Evolutionary conservation across 1,139 yeast species (phyloP), one percentile per base, ranked within the genome.

Genomic region (Oligophagozyma castellii): DNA sequence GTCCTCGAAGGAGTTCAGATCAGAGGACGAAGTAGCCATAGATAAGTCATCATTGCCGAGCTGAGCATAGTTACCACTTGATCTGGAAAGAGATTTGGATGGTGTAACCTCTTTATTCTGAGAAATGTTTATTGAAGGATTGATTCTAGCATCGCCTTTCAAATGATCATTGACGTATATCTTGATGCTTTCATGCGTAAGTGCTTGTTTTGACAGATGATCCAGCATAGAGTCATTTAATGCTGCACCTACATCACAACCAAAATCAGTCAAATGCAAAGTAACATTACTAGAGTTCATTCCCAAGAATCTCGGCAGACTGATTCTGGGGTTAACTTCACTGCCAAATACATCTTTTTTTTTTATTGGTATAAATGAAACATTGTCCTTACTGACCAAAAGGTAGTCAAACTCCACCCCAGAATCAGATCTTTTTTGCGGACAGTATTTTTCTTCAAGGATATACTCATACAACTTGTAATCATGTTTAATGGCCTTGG

Each of bases 261-360:
- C 70, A 47, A 74, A 72, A 27, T 83, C 93, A 0, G 93, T 79
- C 37, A 83, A 53, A 43, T 76, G 84, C 27, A 75, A 59, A 0
- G 72, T 54, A 19, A 70, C 53, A 1, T 67, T 68, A 4, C 44
- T 51, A 8, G 61, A 57, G 5, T 58, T 51, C 12, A 73, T 43
- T 5, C 57, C 64, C 14, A 73, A 46, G 3, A 56, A 56, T 2
- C 55, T 48, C 1, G 62, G 53, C 10, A 75, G 36, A n/a, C n/a
- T n/a, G n/a, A n/a, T n/a, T n/a, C n/a, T n/a, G n/a, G n/a, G n/a
- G n/a, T n/a, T n/a, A n/a, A n/a, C n/a, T n/a, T n/a, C n/a, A n/a
- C n/a, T n/a, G n/a, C n/a, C n/a, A n/a, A n/a, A n/a, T 5, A 48
- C 39, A 2, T 48, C 55, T 34, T 61, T 64, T 21, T 71, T 51